Base-by-base conservation (phyloP, 129 eudicot genomes). In the Flaveria trinervia region DNA sequence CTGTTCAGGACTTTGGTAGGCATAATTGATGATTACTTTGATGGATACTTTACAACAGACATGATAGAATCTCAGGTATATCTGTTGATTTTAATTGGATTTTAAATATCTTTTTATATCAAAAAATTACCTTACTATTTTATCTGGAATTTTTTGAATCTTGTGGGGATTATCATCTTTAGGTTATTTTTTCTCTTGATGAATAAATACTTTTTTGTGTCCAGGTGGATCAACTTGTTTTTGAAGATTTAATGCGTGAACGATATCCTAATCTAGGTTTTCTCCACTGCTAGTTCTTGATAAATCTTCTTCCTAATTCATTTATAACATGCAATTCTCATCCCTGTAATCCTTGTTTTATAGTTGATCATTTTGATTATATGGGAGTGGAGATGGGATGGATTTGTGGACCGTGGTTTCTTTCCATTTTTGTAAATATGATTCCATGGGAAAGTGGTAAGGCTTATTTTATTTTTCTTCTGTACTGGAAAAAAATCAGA, bases 391-490 rank as follows among this genome's bases (percentile, higher is more conserved):
- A 95, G 83, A 89, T 95, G 83, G 92, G 96, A 78, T 95, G 97
- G 99, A 78, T 95, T 61, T 86, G 94, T 78, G 96, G 92, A 57
- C 96, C 99, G 15, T 95, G 99, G 99, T 89, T 95, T 88, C 92
- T 95, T 61, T 91, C 97, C 76, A 88, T 95, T 65, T 91, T 89
- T 81, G 92, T 92, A 44, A 91, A 95, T 85, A 88, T 89, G 87
- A 93, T 95, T 76, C 99, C 97, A 75, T 95, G 99, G 99, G 99
- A 95, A 85, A 92, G 94, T 77, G 99, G 99, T 95, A 79, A 78
- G 93, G 74, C 57, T 71, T 28, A 2, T 14, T 64, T 64, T 64
- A n/a, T 30, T 67, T 14, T 77, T 33, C 33, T 59, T 30, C 57
- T 61, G 23, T 17, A 11, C 26, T 16, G n/a, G 20, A 20, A 68